Base-by-base conservation (phyloP, 1,139 yeast species). In the Spencermartinsiella ligniputridi region DNA sequence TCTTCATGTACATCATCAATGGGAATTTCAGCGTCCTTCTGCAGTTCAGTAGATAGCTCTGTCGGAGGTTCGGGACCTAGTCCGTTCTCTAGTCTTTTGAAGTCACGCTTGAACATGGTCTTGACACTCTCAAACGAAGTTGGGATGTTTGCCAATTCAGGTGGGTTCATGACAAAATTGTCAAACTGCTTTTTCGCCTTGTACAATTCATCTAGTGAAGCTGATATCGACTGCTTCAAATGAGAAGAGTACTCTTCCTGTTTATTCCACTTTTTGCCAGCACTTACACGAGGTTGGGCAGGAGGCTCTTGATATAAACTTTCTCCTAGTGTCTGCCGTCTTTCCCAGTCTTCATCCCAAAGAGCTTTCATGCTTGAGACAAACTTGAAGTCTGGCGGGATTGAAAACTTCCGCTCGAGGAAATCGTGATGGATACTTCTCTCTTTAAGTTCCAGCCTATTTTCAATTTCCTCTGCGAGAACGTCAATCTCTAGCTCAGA, bases 401-500 rank as follows among this genome's bases (percentile, higher is more conserved):
- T 40, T 17, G 45, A 43, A 5, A 52, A 50, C 6, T 52, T 45
- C 30, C 53, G 59, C 48, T 77, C 81, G 3, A 61, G 44, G 42
- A 81, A 75, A 40, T 71, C 70, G 44, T 71, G 64, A 55, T 83
- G 90, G 1, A 78, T 52, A 32, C 74, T 65, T 27, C 81, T 61
- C 44, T 74, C 74, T 1, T 55, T 52, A 11, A 85, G 41, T 1
- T 65, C 65, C 1, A 57, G 44, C 22, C 90, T 64, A 58, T 89
- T 89, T 3, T 66, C 38, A 16, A 89, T 83, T 58, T 72, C 65
- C 32, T 69, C 73, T 0, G 90, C 79, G 12, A 72, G 60, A 1
- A 82, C 66, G 60, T 89, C 97, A 6, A 87, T 57, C 60, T 89
- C 97, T 6, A 89, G 57, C 16, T 80, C 65, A 2, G 83, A 71